Evolutionary conservation across 768 basidiomycete species (phyloP).

Genomic region (Rhodotorula taiwanensis): DNA sequence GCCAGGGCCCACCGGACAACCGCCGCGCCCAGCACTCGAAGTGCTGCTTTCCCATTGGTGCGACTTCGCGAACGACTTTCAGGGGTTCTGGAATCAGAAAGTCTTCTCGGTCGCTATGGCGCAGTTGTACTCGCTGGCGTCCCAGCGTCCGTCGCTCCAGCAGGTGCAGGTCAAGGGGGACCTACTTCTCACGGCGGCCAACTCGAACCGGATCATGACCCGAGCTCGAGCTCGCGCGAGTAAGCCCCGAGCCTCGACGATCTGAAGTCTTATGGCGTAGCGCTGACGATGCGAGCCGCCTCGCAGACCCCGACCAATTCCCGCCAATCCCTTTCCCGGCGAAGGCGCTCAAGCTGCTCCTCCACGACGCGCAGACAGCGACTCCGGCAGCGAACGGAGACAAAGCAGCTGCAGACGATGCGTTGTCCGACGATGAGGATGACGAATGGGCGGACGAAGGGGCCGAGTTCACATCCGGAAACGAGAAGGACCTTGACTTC

Average conservation of each 20-base stretch:
- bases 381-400: constrained; percentile 53
- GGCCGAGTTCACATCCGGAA: constrained; percentile 50
- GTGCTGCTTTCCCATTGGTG: constrained; percentile 88
- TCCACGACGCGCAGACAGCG: constrained; percentile 73
- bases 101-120: constrained; percentile 76
- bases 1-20: constrained; percentile 42
- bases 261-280: neutral
- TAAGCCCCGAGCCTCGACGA: constrained; percentile 42
- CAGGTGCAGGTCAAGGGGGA: constrained; percentile 79
- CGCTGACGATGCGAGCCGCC: constrained; percentile 2
- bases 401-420: constrained; percentile 53
- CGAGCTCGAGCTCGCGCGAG: constrained; percentile 80
- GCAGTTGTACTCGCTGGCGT: constrained; percentile 56
- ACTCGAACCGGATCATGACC: constrained; percentile 92
- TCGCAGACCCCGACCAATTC: constrained; percentile 74
- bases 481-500: constrained; percentile 67
- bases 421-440: constrained; percentile 71
- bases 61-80: constrained; percentile 88
- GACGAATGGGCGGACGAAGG: constrained; percentile 95
- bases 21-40: constrained; percentile 55
- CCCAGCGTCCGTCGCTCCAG: constrained; percentile 61
- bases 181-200: constrained; percentile 72
- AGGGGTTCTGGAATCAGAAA: constrained; percentile 81
- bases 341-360: constrained; percentile 81
- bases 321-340: constrained; percentile 78